Evolutionary conservation across 306 rosid species (phyloP).

Genomic region (Ormosia semicastrata): DNA sequence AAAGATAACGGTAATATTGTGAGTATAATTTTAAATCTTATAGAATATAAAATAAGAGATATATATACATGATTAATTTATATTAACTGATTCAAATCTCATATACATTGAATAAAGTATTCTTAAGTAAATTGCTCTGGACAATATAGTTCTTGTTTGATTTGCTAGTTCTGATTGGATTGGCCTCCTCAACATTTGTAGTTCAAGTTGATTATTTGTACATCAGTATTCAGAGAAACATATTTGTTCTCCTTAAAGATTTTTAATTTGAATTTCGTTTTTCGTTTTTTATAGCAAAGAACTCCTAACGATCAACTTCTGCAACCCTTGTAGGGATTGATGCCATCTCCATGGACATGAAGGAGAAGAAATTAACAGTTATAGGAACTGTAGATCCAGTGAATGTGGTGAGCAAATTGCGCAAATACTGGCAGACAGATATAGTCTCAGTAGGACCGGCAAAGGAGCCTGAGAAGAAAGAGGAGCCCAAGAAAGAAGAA

Average conservation of each 20-base stretch:
- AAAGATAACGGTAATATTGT: background rate
- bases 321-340: slow-evolving; percentile 66
- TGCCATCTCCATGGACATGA: slow-evolving; percentile 88
- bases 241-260: background rate
- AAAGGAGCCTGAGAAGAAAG: slow-evolving; percentile 90
- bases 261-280: background rate
- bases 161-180: background rate
- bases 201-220: background rate
- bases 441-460: slow-evolving; percentile 78
- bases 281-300: background rate
- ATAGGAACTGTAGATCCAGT: slow-evolving; percentile 86
- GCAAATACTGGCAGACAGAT: slow-evolving; percentile 69
- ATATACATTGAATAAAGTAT: background rate
- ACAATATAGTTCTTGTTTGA: background rate
- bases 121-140: background rate
- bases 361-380: slow-evolving; percentile 77
- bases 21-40: background rate
- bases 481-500: slow-evolving; percentile 78
- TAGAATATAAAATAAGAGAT: background rate
- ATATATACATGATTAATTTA: background rate
- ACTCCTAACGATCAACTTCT: background rate
- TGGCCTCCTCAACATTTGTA: background rate
- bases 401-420: slow-evolving; percentile 69
- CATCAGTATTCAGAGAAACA: background rate
- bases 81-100: background rate